Evolutionary conservation across 768 basidiomycete genomes (phyloP), one percentile per base, ranked within the genome.

Genomic region (Termitomyces sp.): DNA sequence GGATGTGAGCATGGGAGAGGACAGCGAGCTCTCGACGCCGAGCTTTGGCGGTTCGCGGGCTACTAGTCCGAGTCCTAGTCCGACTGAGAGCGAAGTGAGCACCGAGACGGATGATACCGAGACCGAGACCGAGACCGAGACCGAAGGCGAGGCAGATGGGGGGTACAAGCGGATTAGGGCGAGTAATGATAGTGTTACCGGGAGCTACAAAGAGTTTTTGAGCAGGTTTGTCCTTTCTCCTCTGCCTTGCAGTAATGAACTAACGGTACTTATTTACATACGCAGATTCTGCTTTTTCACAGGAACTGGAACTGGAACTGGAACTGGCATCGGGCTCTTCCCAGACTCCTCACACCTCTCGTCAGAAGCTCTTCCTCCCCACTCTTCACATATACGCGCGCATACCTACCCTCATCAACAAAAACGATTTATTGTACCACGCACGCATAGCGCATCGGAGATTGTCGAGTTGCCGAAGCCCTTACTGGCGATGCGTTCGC

Each of bases 221-320:
- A 81, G 82, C 69, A 83, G 76, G 88, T 88, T 63, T 46, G 83
- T 20, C 9, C 4, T n/a, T 27, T 22, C 41, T n/a, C 27, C 26
- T 34, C 43, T 42, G 7, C 31, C n/a, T 27, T 2, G 14, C 12
- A 16, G 13, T 3, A 27, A 27, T 34, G 27, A n/a, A n/a, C n/a
- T n/a, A n/a, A n/a, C n/a, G n/a, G 26, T 39, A 46, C 10, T 37
- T 37, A 0, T 37, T 16, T 31, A 34, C 52, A 57, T 46, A 24
- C 41, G 53, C 29, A 92, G 90, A 63, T 91, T 87, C 69, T 92
- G 90, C 73, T 92, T 91, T 72, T 92, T 82, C 71, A 91, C 90
- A 2, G 90, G 90, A 1, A 63, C 76, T 3, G 80, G 76, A 34
- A 65, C 63, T 7, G 80, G 76, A 34, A 65, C 63, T 10, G 48